phyloP scores from a whole-genome alignment of 805 yeast species.

The Komagataella pseudopastoris region DNA sequence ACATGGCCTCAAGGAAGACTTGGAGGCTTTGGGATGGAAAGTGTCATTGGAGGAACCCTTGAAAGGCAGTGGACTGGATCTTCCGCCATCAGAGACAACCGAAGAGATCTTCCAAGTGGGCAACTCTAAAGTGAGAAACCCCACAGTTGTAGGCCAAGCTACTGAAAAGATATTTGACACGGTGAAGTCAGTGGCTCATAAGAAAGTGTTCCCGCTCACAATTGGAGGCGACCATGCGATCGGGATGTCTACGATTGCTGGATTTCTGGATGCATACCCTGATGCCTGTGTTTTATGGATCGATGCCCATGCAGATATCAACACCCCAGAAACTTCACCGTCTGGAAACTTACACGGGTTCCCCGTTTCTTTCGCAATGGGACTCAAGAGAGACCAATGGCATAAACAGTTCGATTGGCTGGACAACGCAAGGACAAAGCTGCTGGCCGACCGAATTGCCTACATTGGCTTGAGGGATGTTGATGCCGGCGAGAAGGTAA shows the following conservation, averaged over 20 bases:
- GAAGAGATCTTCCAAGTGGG: not conserved
- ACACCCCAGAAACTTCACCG: constrained; percentile 70
- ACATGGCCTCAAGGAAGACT: constrained; percentile 52
- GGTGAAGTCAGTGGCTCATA: constrained; percentile 35
- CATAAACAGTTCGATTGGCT: constrained; percentile 73
- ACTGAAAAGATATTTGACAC: constrained; percentile 49
- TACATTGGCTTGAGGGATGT: constrained; percentile 93
- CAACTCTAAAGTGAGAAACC: constrained; percentile 47
- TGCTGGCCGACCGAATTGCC: constrained; percentile 62
- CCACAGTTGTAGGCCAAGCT: constrained; percentile 66
- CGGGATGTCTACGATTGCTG: constrained; percentile 87
- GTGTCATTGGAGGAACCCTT: constrained; percentile 41
- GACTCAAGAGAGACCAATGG: constrained; percentile 51
- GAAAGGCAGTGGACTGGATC: constrained; percentile 21
- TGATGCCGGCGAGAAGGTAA: constrained; percentile 71
- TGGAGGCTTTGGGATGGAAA: constrained; percentile 64
- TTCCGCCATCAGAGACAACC: constrained; percentile 23
- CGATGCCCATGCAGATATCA: constrained; percentile 97
- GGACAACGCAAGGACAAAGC: constrained; percentile 34
- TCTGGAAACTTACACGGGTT: constrained; percentile 95
- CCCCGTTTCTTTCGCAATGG: constrained; percentile 85
- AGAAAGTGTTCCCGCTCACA: constrained; percentile 56
- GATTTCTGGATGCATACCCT: constrained; percentile 65
- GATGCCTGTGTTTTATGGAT: constrained; percentile 90
- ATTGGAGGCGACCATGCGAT: constrained; percentile 96